Percentiles rank a stretch among this genome's conserved stretches.
These are phyloP conservation scores for Gaillardinia entomophila DNA, from an alignment of 805 yeast genomes.

Conservation along the genomic window DNA sequence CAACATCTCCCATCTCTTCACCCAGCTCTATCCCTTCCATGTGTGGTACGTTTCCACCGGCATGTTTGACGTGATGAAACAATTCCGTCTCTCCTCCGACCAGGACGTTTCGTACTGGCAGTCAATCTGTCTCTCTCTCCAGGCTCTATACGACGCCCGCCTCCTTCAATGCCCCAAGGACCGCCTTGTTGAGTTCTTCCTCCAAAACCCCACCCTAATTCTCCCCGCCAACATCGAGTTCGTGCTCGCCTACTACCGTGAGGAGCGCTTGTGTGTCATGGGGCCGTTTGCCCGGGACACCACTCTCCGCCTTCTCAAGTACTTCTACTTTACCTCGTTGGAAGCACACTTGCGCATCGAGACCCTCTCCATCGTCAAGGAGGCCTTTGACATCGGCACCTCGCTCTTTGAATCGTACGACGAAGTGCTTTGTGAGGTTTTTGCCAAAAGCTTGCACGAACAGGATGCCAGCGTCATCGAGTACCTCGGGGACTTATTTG, in stretches of 20 bases:
- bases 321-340: slow-evolving; percentile 30
- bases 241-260: slow-evolving; percentile 43
- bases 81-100: slow-evolving; percentile 15
- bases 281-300: slow-evolving; percentile 48
- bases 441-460: slow-evolving; percentile 22
- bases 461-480: slow-evolving; percentile 25
- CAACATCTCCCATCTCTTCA: slow-evolving; percentile 18
- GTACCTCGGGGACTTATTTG: slow-evolving; percentile 20
- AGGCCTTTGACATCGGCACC: slow-evolving; percentile 29
- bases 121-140: slow-evolving; percentile 30
- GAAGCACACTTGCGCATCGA: slow-evolving; percentile 21
- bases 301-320: slow-evolving; percentile 37
- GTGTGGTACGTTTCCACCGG: slow-evolving; percentile 38
- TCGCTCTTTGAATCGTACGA: slow-evolving; percentile 20
- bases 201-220: slow-evolving; percentile 30
- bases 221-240: slow-evolving; percentile 32
- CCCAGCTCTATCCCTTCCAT: slow-evolving; percentile 30
- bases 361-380: slow-evolving; percentile 27
- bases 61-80: slow-evolving; percentile 32
- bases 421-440: slow-evolving; percentile 27
- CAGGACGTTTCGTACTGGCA: slow-evolving; percentile 27
- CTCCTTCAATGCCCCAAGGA: slow-evolving; percentile 39
- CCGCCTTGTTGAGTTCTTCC: slow-evolving; percentile 35
- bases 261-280: slow-evolving; percentile 48
- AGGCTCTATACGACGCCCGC: slow-evolving; percentile 21